Evolutionary conservation across 225 moss, liverwort and hornwort genomes (phyloP).

Genomic region (Polytrichum formosum): DNA sequence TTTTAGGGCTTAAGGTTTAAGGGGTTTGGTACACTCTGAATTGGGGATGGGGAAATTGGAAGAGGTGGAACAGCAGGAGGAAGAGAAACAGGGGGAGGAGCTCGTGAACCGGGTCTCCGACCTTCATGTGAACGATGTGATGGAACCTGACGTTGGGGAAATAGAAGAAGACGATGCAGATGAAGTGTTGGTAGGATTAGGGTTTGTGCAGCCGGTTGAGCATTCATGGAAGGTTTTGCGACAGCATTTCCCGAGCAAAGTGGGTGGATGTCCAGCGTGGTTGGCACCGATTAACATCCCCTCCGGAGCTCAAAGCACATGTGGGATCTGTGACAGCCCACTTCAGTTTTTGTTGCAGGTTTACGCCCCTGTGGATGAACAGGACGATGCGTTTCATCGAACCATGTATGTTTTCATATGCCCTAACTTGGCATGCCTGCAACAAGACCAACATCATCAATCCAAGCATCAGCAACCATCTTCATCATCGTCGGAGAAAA

Average conservation of each 20-base stretch:
- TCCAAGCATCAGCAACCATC: conserved; percentile 22
- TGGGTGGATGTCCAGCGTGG: conserved; percentile 73
- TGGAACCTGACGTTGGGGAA: conserved; percentile 17
- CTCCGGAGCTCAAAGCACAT: conserved; percentile 34
- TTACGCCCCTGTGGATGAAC: conserved; percentile 57
- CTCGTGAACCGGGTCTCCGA: conserved; percentile 8
- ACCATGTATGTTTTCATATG: conserved; percentile 71
- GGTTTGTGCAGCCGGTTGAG: conserved; percentile 55
- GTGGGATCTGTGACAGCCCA: conserved; percentile 68
- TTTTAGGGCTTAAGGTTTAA: too few species aligned
- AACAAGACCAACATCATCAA: conserved; percentile 59
- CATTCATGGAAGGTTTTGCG: conserved; percentile 63
- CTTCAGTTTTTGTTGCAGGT: conserved; percentile 80
- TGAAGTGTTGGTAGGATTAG: conserved; percentile 48
- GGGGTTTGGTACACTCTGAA: background rate
- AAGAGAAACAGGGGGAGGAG: conserved; percentile 8
- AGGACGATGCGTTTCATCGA: conserved; percentile 56
- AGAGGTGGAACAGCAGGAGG: conserved; percentile 15
- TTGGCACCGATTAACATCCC: conserved; percentile 66
- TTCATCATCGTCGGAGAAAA: conserved; percentile 17
- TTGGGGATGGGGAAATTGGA: conserved; percentile 25
- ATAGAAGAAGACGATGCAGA: conserved; percentile 41
- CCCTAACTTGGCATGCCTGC: conserved; percentile 56
- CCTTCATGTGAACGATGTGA: conserved; percentile 18
- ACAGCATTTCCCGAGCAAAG: conserved; percentile 78